Evolutionary conservation across 148 eudicot species (phyloP).

Genomic region (Chenopodium suecicum): DNA sequence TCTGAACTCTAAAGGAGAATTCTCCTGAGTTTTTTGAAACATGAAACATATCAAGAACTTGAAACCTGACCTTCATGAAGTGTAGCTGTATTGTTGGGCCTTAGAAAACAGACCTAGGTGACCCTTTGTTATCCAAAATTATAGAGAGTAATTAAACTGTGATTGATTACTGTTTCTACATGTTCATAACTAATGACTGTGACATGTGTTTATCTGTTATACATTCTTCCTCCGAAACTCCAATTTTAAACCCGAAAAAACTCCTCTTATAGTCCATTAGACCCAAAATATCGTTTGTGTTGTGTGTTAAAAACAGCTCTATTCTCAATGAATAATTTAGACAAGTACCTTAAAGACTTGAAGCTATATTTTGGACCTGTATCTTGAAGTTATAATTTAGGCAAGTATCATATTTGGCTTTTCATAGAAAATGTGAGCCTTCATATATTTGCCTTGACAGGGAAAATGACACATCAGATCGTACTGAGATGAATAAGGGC

Average conservation of each 20-base stretch:
- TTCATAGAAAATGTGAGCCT: not conserved
- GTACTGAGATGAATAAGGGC: slow-evolving; percentile 22
- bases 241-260: not conserved
- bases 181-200: not conserved
- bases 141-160: not conserved
- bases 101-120: not conserved
- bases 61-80: not conserved
- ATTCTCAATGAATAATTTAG: no score
- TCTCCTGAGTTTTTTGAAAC: not conserved
- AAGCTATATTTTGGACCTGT: no score
- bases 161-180: not conserved
- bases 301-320: not conserved
- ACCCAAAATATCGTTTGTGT: not conserved
- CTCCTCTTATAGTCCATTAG: not conserved
- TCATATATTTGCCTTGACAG: slow-evolving; percentile 31
- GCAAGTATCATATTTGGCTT: not conserved
- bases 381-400: not conserved
- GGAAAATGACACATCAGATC: slow-evolving; percentile 31
- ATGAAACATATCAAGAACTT: not conserved
- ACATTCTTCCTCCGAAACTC: not conserved
- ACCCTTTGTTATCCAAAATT: not conserved
- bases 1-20: not conserved
- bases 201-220: not conserved
- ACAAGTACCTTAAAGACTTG: no score
- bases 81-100: not conserved